A percentile compares a stretch with the other conserved stretches of the same genome.
These are phyloP conservation scores for Dendryphion nanum DNA, from an alignment of 2,329 filamentous ascomycete genomes.

Conservation along the genomic window DNA sequence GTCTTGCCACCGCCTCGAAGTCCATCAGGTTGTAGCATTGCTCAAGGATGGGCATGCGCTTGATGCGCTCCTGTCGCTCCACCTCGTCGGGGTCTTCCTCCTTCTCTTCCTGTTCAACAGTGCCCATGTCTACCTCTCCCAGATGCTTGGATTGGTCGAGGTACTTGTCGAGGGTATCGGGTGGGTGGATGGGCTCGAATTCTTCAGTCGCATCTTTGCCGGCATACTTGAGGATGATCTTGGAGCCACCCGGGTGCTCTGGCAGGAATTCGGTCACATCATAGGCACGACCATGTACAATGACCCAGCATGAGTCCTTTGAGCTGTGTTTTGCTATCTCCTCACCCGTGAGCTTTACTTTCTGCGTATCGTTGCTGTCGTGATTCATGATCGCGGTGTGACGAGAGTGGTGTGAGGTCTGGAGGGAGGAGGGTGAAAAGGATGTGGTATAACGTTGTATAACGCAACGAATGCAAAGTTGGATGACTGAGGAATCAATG, in stretches of 20 bases:
- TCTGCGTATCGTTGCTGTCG: conserved; percentile 42
- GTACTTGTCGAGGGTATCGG: conserved; percentile 44
- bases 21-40: conserved; percentile 58
- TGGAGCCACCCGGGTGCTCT: conserved; percentile 66
- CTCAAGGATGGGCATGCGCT: conserved; percentile 46
- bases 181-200: conserved; percentile 55
- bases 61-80: conserved; percentile 66
- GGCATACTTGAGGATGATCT: conserved; percentile 89
- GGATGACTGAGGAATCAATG: background rate
- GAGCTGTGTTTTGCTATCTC: conserved; percentile 71
- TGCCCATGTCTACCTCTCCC: conserved; percentile 39
- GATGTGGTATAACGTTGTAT: background rate
- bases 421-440: background rate
- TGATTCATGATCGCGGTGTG: conserved; percentile 41
- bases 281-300: conserved; percentile 66
- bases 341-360: conserved; percentile 45
- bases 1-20: conserved; percentile 88
- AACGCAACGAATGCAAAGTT: background rate
- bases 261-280: conserved; percentile 65
- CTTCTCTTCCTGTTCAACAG: conserved; percentile 34
- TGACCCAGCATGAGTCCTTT: conserved; percentile 74
- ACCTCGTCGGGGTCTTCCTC: conserved; percentile 61
- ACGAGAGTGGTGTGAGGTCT: background rate
- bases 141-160: conserved; percentile 44
- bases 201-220: conserved; percentile 43